phyloP scores from a whole-genome alignment of 257 asterid genomes.

The Avicennia marina region DNA sequence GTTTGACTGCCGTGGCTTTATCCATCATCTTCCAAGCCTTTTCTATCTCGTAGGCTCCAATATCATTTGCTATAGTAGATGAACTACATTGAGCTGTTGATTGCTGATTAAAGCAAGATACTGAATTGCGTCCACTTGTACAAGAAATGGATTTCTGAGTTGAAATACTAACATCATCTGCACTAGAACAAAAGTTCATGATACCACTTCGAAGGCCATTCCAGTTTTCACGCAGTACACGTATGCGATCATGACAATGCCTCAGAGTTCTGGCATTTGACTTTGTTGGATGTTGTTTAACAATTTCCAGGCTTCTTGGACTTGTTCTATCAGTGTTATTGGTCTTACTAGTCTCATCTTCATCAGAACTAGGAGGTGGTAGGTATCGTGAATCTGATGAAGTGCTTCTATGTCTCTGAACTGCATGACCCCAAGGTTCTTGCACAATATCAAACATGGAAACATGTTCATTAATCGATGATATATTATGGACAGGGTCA shows the following conservation, averaged over 20 bases:
- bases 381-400: slow-evolving; percentile 12
- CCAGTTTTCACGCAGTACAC: slow-evolving; percentile 58
- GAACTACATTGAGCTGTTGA: slow-evolving; percentile 25
- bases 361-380: slow-evolving; percentile 17
- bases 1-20: slow-evolving; percentile 46
- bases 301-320: slow-evolving; percentile 22
- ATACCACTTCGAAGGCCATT: slow-evolving; percentile 45
- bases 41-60: slow-evolving; percentile 31
- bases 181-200: slow-evolving; percentile 36
- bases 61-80: slow-evolving; percentile 17
- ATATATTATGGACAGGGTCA: not conserved
- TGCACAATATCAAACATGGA: slow-evolving; percentile 39
- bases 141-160: slow-evolving; percentile 15
- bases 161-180: slow-evolving; percentile 19
- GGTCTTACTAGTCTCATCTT: slow-evolving; percentile 9
- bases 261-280: slow-evolving; percentile 43
- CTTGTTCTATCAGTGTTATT: slow-evolving; percentile 11
- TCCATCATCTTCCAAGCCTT: slow-evolving; percentile 72
- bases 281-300: slow-evolving; percentile 15
- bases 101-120: slow-evolving; percentile 22
- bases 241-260: slow-evolving; percentile 50
- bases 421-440: slow-evolving; percentile 27
- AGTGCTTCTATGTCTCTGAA: slow-evolving; percentile 23
- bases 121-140: slow-evolving; percentile 19
- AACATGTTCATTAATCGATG: slow-evolving; percentile 20